Evolutionary conservation across 441 rosid species (phyloP).

Genomic region (Aquilaria agallochum): DNA sequence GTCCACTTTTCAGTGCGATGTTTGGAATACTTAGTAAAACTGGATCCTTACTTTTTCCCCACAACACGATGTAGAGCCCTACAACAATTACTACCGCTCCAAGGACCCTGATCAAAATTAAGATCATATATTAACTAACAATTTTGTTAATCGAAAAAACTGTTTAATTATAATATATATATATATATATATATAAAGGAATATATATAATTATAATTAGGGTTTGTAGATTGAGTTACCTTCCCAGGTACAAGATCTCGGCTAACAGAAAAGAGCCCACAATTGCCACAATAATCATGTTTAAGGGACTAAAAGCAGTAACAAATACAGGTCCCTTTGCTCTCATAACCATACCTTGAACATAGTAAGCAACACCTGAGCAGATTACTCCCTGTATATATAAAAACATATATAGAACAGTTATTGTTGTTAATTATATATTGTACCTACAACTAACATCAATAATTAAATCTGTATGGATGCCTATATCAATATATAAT

Average conservation of each 20-base stretch:
- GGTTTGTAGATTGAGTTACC: slow-evolving; percentile 15
- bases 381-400: slow-evolving; percentile 32
- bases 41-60: slow-evolving; percentile 45
- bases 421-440: no score
- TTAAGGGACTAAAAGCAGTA: slow-evolving; percentile 36
- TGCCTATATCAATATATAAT: no score
- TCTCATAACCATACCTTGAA: slow-evolving; percentile 29
- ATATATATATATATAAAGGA: no score
- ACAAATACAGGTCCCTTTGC: slow-evolving; percentile 41
- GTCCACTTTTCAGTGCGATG: neutral
- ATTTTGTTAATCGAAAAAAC: no score
- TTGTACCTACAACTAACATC: no score
- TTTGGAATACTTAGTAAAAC: slow-evolving; percentile 3
- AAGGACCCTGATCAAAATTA: slow-evolving; percentile 14
- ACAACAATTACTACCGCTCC: slow-evolving; percentile 35
- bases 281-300: slow-evolving; percentile 32
- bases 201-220: no score
- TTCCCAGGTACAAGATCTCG: slow-evolving; percentile 30
- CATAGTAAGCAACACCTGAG: slow-evolving; percentile 33
- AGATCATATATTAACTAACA: no score
- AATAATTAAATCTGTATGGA: no score
- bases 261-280: slow-evolving; percentile 31
- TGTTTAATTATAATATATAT: no score
- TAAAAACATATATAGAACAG: no score
- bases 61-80: slow-evolving; percentile 33